Percentiles rank a stretch among this genome's conserved stretches.
These are phyloP conservation scores for Endoconidiophora polonica DNA, from an alignment of 2,329 filamentous ascomycete genomes.

Conservation along the genomic window DNA sequence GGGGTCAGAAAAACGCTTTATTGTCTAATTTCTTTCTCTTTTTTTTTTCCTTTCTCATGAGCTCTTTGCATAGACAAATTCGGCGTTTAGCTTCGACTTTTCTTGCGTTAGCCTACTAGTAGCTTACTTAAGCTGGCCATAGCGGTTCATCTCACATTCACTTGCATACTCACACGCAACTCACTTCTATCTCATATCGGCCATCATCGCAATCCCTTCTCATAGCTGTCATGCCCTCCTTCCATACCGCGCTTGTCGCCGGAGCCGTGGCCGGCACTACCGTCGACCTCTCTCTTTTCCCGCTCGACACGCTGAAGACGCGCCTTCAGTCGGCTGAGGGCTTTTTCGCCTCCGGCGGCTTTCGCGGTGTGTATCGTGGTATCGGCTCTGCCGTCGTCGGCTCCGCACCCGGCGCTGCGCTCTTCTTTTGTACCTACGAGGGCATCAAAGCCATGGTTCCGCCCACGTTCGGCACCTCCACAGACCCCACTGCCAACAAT, in stretches of 20 bases:
- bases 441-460: conserved; percentile 43
- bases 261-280: conserved; percentile 87
- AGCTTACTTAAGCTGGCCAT: background rate
- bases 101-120: too few relatives aligned
- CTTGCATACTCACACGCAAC: too few relatives aligned
- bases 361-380: conserved; percentile 83
- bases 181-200: background rate
- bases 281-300: conserved; percentile 91
- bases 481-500: conserved; percentile 15
- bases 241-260: conserved; percentile 51
- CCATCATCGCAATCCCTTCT: background rate
- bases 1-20: too few relatives aligned
- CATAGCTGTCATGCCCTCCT: conserved; percentile 24
- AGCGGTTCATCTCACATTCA: too few relatives aligned
- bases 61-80: background rate
- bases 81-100: too few relatives aligned
- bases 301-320: conserved; percentile 96
- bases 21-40: background rate
- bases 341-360: conserved; percentile 72
- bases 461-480: conserved; percentile 15
- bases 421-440: conserved; percentile 96
- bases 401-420: conserved; percentile 80
- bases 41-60: background rate
- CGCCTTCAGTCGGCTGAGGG: conserved; percentile 70
- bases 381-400: conserved; percentile 80